Evolutionary conservation across 2,329 filamentous ascomycete genomes (phyloP), one percentile per base, ranked within the genome.

Genomic region (Colletotrichum sp.): DNA sequence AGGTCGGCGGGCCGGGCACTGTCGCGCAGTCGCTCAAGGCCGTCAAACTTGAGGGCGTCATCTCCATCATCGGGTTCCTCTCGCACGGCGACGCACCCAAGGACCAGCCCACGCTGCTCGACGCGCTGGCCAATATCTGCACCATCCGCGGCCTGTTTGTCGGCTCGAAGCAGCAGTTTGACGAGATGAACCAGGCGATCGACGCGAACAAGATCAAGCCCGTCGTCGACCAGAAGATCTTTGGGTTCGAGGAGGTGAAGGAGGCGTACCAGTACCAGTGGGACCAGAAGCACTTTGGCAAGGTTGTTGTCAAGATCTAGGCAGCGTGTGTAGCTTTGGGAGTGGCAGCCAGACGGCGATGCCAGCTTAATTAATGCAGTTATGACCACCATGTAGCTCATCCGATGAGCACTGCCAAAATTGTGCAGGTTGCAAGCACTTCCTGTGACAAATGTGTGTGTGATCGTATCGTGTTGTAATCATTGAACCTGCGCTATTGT

Each of bases 1-100:
- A 90, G 78, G 87, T 90, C 10, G 88, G 85, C 6, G 89, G 88
- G 5, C 81, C 85, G 10, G 79, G 78, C 15, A 89, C 87, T 18
- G 82, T 89, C 78, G 78, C 79, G 68, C 87, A 90, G 82, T 88
- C 84, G 55, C 82, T 89, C 28, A 82, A 84, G 52, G 85, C 86
- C 60, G 78, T 90, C 82, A 86, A 84, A 81, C 80, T 85, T n/a
- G 86, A 86, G 70, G 89, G 89, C 36, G 79, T 88, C 71, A 87
- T 90, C 77, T 81, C 80, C 65, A 85, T 86, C 69, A 84, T 86
- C 21, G 84, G 85, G 1, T 76, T 76, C 64, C 64, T 76, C 24
- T 76, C 73, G 18, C 70, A 73, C 64, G 59, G 73, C 10, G 57
- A 73, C 10, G 9, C 24, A 5, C 26, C 57, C 44, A 30, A 60